Percentiles rank a stretch among this genome's conserved stretches.
Evolutionary conservation across 2,329 filamentous ascomycete genomes (phyloP).

Genomic region (Leptographium radiaticola): DNA sequence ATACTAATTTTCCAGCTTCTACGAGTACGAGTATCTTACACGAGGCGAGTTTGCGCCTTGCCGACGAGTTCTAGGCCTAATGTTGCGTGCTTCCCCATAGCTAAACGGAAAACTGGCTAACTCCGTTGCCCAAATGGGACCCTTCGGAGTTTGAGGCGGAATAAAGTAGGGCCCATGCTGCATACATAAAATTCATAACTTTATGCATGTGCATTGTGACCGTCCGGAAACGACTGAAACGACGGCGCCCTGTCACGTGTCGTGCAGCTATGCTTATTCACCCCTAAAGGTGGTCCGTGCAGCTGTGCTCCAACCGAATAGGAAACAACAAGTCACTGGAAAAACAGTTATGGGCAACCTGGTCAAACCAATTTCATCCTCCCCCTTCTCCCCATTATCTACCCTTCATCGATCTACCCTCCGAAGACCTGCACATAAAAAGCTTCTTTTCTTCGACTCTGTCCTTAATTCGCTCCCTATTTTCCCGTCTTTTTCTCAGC

Average conservation of each 20-base stretch:
- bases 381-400: slow-evolving; percentile 1
- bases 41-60: background rate
- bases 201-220: background rate
- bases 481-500: background rate
- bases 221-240: background rate
- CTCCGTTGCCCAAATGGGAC: background rate
- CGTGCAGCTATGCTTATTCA: slow-evolving; percentile 6
- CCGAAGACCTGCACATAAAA: background rate
- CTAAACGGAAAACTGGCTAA: background rate
- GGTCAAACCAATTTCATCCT: slow-evolving; percentile 9
- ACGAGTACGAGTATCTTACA: background rate
- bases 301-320: slow-evolving; percentile 5
- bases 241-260: slow-evolving; percentile 6
- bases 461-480: slow-evolving; percentile 6
- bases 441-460: slow-evolving; percentile 6
- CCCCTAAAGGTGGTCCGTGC: slow-evolving; percentile 11
- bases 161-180: background rate
- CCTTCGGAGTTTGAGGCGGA: background rate
- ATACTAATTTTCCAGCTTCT: background rate
- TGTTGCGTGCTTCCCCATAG: background rate
- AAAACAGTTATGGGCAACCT: slow-evolving; percentile 11
- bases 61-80: background rate
- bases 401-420: slow-evolving; percentile 3
- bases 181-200: too few species aligned
- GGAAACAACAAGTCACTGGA: slow-evolving; percentile 6